Conservation (phyloP, 2,329 filamentous ascomycete genomes). For the Paramyrothecium sp. region DNA sequence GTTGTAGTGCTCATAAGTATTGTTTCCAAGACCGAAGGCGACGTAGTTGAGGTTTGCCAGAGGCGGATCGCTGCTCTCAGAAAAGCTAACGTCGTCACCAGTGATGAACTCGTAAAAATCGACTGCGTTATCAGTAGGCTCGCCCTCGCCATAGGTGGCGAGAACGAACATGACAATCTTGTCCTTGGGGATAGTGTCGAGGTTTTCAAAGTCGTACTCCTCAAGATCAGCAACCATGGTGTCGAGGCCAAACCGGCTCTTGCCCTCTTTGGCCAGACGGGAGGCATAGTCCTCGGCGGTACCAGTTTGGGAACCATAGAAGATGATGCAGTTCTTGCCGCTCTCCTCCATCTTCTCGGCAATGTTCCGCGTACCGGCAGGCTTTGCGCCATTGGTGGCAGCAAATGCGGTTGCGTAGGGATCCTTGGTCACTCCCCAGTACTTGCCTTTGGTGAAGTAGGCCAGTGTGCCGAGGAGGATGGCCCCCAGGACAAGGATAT, state of each 20-base stretch:
- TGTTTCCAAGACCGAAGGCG: slow-evolving; percentile 95
- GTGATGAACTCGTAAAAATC: slow-evolving; percentile 98
- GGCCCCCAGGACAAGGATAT: slow-evolving; percentile 84
- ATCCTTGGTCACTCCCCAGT: slow-evolving; percentile 87
- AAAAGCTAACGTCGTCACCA: slow-evolving; percentile 78
- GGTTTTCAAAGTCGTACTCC: slow-evolving; percentile 94
- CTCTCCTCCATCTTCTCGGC: slow-evolving; percentile 94
- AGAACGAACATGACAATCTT: slow-evolving; percentile 94
- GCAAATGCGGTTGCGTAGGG: slow-evolving; percentile 78
- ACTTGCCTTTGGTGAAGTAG: slow-evolving; percentile 96
- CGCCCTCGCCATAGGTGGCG: slow-evolving; percentile 96
- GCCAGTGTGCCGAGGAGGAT: slow-evolving; percentile 85
- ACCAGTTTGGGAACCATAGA: slow-evolving; percentile 97
- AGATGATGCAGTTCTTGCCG: slow-evolving; percentile 95
- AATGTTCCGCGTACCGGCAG: slow-evolving; percentile 86
- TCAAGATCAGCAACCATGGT: slow-evolving; percentile 98
- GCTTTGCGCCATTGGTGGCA: slow-evolving; percentile 67
- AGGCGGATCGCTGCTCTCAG: slow-evolving; percentile 69
- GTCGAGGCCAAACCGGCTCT: slow-evolving; percentile 91
- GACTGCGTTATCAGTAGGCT: slow-evolving; percentile 97
- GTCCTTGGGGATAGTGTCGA: slow-evolving; percentile 84
- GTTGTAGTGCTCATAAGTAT: slow-evolving; percentile 99
- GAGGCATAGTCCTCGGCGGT: slow-evolving; percentile 98
- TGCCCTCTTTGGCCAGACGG: slow-evolving; percentile 92
- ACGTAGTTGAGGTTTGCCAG: slow-evolving; percentile 88